Evolutionary conservation across 2,329 filamentous ascomycete species (phyloP), one percentile per base, ranked within the genome.

Genomic region (Orbilia quercus): DNA sequence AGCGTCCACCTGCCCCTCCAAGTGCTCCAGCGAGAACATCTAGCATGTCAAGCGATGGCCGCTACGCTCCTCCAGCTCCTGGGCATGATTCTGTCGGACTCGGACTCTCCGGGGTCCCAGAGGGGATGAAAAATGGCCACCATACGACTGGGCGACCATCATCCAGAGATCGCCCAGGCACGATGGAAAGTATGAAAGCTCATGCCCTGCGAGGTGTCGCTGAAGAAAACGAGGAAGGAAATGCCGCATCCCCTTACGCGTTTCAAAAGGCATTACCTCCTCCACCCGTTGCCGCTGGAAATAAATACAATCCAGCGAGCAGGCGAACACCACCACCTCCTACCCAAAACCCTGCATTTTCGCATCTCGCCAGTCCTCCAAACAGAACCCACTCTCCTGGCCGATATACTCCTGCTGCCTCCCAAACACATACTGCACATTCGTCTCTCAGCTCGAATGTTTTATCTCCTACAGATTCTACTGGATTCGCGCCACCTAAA

Each of bases 401-500:
- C 0, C 89, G 89, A 77, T 87, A 89, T 76, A 78, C 81, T 7
- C 85, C 86, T 1, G 81, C 83, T 53, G 75, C 79, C 66, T 77
- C 78, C 9, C 74, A 79, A 70, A 66, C 76, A 76, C 23, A 77
- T 75, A 50, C 81, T 77, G 60, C 78, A 60, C 77, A 79, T 38
- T 67, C 60, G 6, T 74, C 70, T 0, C 50, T 74, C 1, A 66
- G 70, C 12, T 74, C 77, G 76, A 58, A 55, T 36, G n/a, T 57
- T 18, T 57, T 76, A 20, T 62, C 57, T 16, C 72, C 72, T 73
- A 48, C 16, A 50, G 67, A 72, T 36, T n/a, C 44, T 14, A 76
- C 77, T 36, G 82, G 81, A n/a, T 85, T 87, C 75, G 82, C 81
- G 2, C 86, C 86, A 12, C 87, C 88, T 2, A 82, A 83, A 58